phyloP scores from a whole-genome alignment of 768 basidiomycete genomes.

The Lactarius pseudohatsudake region DNA sequence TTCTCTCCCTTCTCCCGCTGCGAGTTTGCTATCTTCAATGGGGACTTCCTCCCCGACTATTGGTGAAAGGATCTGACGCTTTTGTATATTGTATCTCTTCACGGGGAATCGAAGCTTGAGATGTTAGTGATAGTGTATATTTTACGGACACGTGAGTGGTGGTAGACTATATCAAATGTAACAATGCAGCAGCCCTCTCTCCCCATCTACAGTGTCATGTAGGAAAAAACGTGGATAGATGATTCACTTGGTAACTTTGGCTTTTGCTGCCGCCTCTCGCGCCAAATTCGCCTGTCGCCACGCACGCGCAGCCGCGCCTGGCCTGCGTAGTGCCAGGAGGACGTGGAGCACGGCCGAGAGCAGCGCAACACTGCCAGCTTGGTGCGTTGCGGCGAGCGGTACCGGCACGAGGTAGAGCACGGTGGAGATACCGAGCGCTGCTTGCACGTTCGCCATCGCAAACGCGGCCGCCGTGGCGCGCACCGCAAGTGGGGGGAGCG shows the following conservation, averaged over 20 bases:
- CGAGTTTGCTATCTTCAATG: too few relatives aligned
- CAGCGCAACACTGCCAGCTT: slow-evolving; percentile 90
- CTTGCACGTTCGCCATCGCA: slow-evolving; percentile 83
- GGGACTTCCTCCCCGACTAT: too few relatives aligned
- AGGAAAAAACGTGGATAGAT: neutral
- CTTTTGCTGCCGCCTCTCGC: slow-evolving; percentile 1
- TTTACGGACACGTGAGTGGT: too few relatives aligned
- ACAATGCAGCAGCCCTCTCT: neutral
- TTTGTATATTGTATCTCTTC: too few relatives aligned
- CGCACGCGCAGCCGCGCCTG: slow-evolving; percentile 61
- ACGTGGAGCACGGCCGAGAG: slow-evolving; percentile 82
- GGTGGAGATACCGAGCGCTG: slow-evolving; percentile 72
- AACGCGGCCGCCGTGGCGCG: slow-evolving; percentile 60
- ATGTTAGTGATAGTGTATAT: too few relatives aligned
- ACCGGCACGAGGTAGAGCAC: slow-evolving; percentile 91
- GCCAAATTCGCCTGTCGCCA: slow-evolving; percentile 48
- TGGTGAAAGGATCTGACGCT: too few relatives aligned
- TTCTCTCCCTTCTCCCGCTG: too few relatives aligned
- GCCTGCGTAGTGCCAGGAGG: slow-evolving; percentile 67
- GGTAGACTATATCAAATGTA: too few relatives aligned
- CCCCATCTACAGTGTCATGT: too few relatives aligned
- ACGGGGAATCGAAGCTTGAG: too few relatives aligned
- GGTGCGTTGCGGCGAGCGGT: slow-evolving; percentile 89
- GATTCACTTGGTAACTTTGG: slow-evolving; percentile 1
- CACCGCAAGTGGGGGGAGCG: slow-evolving; percentile 61